Conservation (phyloP, 2,329 filamentous ascomycete genomes). For the Claviceps capensis region DNA sequence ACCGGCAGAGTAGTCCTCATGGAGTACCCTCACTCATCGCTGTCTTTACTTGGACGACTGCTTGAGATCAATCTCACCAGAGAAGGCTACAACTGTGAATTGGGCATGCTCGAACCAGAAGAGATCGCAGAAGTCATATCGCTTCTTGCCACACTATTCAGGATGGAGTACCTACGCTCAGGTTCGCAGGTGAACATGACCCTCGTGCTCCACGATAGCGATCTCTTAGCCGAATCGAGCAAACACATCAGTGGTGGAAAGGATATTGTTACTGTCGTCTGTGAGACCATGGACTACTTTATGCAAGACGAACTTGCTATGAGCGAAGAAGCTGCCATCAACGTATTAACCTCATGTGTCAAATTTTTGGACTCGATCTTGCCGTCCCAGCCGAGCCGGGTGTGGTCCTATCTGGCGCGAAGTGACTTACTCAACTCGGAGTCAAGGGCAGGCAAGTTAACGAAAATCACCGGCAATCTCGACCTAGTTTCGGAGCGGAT, state of each 20-base stretch:
- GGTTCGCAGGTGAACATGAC: slow-evolving; percentile 14
- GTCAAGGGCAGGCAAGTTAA: slow-evolving; percentile 62
- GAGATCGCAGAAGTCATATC: slow-evolving; percentile 61
- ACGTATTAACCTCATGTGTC: slow-evolving; percentile 55
- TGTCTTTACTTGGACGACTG: slow-evolving; percentile 66
- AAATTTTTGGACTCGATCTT: slow-evolving; percentile 68
- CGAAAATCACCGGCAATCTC: slow-evolving; percentile 64
- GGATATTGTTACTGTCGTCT: slow-evolving; percentile 70
- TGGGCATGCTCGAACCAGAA: slow-evolving; percentile 41
- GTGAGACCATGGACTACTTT: slow-evolving; percentile 68
- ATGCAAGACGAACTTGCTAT: slow-evolving; percentile 43
- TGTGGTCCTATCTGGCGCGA: slow-evolving; percentile 81
- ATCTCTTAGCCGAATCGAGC: slow-evolving; percentile 41
- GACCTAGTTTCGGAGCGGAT: slow-evolving; percentile 69
- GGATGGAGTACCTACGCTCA: slow-evolving; percentile 30
- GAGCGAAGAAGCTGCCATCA: slow-evolving; percentile 50
- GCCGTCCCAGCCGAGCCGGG: slow-evolving; percentile 61
- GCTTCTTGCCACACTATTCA: slow-evolving; percentile 58
- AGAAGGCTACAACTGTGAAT: slow-evolving; percentile 36
- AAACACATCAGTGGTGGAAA: slow-evolving; percentile 42
- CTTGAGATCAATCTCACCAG: slow-evolving; percentile 53
- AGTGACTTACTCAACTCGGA: slow-evolving; percentile 68
- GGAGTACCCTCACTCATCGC: slow-evolving; percentile 66
- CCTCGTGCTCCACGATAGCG: slow-evolving; percentile 20
- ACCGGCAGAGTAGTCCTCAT: slow-evolving; percentile 61